Evolutionary conservation across 371 early-diverging fungal genomes (phyloP).

Genomic region (Zopfochytrium polystomum): DNA sequence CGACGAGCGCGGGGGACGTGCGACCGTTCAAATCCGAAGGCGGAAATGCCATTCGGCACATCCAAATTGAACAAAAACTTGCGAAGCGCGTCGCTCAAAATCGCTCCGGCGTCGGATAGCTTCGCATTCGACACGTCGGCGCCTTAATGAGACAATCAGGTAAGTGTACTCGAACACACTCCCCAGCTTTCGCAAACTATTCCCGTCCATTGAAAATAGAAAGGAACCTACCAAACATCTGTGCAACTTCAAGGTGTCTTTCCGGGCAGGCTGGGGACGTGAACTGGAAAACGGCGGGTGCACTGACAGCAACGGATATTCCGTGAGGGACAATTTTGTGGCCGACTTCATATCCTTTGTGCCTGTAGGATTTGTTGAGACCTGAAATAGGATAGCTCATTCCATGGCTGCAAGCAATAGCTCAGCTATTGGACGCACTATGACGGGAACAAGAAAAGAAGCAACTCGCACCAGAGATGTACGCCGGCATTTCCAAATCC

Average conservation of each 20-base stretch:
- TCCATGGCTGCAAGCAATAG: too few species aligned
- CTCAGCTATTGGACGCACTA: too few species aligned
- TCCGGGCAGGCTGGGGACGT: constrained; percentile 78
- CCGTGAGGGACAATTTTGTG: constrained; percentile 75
- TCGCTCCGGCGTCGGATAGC: constrained; percentile 70
- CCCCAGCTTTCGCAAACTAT: too few species aligned
- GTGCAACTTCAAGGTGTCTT: constrained; percentile 80
- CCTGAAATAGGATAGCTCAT: constrained; percentile 78
- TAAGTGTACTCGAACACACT: neutral
- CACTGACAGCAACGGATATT: constrained; percentile 83
- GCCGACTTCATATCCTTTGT: constrained; percentile 76
- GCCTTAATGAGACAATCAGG: constrained; percentile 25
- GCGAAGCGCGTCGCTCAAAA: constrained; percentile 74
- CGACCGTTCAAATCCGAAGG: constrained; percentile 69
- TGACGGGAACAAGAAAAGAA: neutral
- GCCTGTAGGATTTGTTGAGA: constrained; percentile 74
- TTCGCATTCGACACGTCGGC: constrained; percentile 65
- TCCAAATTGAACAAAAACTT: constrained; percentile 71
- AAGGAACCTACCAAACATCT: constrained; percentile 60
- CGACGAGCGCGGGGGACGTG: constrained; percentile 73
- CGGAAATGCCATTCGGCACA: constrained; percentile 80
- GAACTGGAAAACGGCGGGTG: constrained; percentile 85
- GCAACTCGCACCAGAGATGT: constrained; percentile 43
- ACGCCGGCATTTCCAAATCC: constrained; percentile 90
- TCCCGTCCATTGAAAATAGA: too few species aligned